Conservation (phyloP, 768 basidiomycete species). For the Kwoniella dejecticola region DNA sequence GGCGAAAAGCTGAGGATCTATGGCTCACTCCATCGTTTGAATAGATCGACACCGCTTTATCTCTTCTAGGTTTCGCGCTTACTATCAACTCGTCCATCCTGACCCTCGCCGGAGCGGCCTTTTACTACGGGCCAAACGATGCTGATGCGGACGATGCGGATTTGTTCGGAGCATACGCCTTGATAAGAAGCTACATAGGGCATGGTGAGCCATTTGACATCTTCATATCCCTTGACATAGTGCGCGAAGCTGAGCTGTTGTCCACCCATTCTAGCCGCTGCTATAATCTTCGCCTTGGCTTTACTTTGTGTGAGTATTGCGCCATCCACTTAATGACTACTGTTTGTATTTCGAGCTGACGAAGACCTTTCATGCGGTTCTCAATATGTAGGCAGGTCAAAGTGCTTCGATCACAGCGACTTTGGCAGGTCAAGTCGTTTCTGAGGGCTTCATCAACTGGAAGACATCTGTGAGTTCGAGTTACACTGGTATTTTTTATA, state of each 20-base stretch:
- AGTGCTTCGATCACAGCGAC: constrained; percentile 88
- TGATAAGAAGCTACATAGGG: constrained; percentile 71
- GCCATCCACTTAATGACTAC: too few species aligned
- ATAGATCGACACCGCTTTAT: constrained; percentile 64
- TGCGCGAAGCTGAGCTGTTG: background rate
- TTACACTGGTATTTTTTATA: too few species aligned
- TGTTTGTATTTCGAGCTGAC: too few species aligned
- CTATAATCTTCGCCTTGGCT: constrained; percentile 83
- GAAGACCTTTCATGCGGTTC: too few species aligned
- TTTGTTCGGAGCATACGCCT: constrained; percentile 78
- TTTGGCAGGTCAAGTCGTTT: constrained; percentile 84
- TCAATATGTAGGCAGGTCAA: constrained; percentile 73
- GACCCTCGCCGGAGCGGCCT: constrained; percentile 78
- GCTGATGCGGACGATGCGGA: constrained; percentile 64
- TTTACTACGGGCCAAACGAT: constrained; percentile 61
- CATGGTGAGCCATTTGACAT: constrained; percentile 59
- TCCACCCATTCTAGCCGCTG: constrained; percentile 62
- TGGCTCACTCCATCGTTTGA: background rate
- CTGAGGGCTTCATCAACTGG: constrained; percentile 88
- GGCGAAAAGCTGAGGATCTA: background rate
- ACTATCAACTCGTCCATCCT: constrained; percentile 81
- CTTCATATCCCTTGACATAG: background rate
- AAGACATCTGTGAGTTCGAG: constrained; percentile 64
- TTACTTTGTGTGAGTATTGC: constrained; percentile 64
- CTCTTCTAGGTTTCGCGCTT: constrained; percentile 78